Evolutionary conservation across 202 grass and related monocot genomes (phyloP), one percentile per base, ranked within the genome.

Genomic region (Carex arenaria): DNA sequence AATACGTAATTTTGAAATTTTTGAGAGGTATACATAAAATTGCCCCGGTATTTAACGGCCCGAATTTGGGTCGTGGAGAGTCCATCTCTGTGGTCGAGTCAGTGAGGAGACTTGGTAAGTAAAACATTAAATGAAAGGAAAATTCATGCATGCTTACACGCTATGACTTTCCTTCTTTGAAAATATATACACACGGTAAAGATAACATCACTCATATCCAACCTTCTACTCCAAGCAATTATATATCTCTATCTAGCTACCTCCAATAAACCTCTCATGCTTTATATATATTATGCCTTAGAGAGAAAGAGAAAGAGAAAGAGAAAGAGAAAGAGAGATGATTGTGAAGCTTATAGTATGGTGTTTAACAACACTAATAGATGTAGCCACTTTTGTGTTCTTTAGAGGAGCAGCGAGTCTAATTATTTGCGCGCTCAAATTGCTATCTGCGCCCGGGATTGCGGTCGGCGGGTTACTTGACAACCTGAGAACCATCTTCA

Each of bases 151-250:
- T 77, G 64, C 91, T 89, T 93, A 30, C 81, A 93, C 90, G 89
- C 91, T 87, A 87, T 80, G 89, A 89, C 70, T 89, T 91, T 36
- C 11, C 64, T 31, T 82, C 42, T 57, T 67, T 17, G 28, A 74
- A 85, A 59, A 49, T 73, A n/a, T n/a, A n/a, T n/a, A 87, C 70
- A 80, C 77, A 80, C 72, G 82, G 82, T 79, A 83, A 76, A 49
- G 90, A 89, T 74, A 83, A 85, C 72, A 47, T 69, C 51, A 1
- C 14, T 85, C 14, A 11, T 49, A 49, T 38, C 11, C 70, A 61
- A 85, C 78, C 86, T 87, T 91, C 67, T 70, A 93, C 89, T 93
- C 89, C 91, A 91, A 93, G 91, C 86, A 93, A 93, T 86, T 70
- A 45, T 70, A 38, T 40, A 40, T 7, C 5, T 70, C 5, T 40